Conservation (phyloP, 495 filamentous ascomycete genomes). For the Penicillium ucsense region DNA sequence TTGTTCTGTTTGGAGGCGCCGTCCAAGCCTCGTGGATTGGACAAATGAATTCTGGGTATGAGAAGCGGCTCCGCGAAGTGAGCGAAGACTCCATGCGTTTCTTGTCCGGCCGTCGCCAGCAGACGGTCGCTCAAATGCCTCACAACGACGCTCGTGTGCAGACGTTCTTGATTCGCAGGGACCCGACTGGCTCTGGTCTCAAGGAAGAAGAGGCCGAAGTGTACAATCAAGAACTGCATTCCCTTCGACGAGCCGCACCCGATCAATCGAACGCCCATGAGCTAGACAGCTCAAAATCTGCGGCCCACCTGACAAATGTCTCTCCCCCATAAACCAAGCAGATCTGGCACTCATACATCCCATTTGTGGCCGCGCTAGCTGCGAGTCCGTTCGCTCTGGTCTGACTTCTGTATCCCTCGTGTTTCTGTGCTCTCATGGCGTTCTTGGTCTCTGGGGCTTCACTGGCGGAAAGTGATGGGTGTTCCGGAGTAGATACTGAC, state of each 20-base stretch:
- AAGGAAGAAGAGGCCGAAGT: slow-evolving; percentile 32
- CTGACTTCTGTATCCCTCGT: too few relatives aligned
- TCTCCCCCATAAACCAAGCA: too few relatives aligned
- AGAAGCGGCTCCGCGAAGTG: slow-evolving; percentile 52
- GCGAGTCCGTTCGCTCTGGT: too few relatives aligned
- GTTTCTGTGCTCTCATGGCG: too few relatives aligned
- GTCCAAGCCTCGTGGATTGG: slow-evolving; percentile 58
- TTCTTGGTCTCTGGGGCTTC: too few relatives aligned
- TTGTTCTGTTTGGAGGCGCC: slow-evolving; percentile 56
- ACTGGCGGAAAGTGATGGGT: too few relatives aligned
- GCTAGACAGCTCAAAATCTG: not conserved
- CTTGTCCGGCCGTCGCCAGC: slow-evolving; percentile 45
- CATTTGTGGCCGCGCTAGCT: too few relatives aligned
- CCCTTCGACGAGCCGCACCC: slow-evolving; percentile 5
- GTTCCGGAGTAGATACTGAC: too few relatives aligned
- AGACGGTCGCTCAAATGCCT: slow-evolving; percentile 34
- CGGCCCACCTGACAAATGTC: not conserved
- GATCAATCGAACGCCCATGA: not conserved
- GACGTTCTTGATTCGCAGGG: slow-evolving; percentile 60
- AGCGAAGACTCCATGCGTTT: slow-evolving; percentile 54
- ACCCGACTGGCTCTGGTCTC: slow-evolving; percentile 40
- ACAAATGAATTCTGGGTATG: slow-evolving; percentile 41
- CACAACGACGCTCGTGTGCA: slow-evolving; percentile 55
- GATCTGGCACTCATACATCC: too few relatives aligned
- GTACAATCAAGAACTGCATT: slow-evolving; percentile 26